Evolutionary conservation across 257 asterid genomes (phyloP).

Genomic region (Salvia rosmarinus): DNA sequence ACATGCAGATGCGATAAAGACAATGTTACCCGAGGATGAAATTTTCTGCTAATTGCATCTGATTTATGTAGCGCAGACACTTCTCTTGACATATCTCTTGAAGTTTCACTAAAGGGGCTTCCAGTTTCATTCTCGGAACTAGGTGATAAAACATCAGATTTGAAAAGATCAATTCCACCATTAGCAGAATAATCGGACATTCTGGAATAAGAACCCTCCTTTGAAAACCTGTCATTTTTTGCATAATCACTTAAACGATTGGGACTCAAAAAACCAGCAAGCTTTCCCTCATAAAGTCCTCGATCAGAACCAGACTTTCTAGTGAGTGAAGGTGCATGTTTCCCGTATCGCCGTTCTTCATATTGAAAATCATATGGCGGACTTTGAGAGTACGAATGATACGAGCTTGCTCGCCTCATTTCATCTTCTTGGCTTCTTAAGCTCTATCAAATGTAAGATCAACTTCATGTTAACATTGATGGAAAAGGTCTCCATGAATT

Average conservation of each 20-base stretch:
- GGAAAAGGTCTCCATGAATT: neutral
- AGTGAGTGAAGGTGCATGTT: constrained; percentile 62
- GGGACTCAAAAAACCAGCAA: constrained; percentile 82
- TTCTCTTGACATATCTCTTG: constrained; percentile 57
- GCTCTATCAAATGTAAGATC: constrained; percentile 52
- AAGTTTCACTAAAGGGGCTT: constrained; percentile 66
- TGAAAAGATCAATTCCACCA: constrained; percentile 64
- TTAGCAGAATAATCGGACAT: constrained; percentile 61
- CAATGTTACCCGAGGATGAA: constrained; percentile 61
- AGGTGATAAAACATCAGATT: constrained; percentile 57
- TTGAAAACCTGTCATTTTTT: constrained; percentile 57
- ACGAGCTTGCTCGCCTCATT: constrained; percentile 90
- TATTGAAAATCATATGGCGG: constrained; percentile 98
- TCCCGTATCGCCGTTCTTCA: constrained; percentile 91
- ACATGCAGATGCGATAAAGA: too few species aligned
- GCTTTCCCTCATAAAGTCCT: constrained; percentile 78
- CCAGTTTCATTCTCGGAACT: constrained; percentile 55
- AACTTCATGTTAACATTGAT: constrained; percentile 35
- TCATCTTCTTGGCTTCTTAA: constrained; percentile 72
- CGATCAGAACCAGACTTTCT: constrained; percentile 89
- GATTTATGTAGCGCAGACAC: constrained; percentile 34
- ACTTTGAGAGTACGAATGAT: constrained; percentile 96
- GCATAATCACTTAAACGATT: constrained; percentile 56
- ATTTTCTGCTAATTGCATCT: constrained; percentile 36
- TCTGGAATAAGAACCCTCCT: constrained; percentile 66